Percentiles rank a stretch among this genome's conserved stretches.
Evolutionary conservation across 2,329 filamentous ascomycete genomes (phyloP).

Genomic region (Fusarium anguioides): DNA sequence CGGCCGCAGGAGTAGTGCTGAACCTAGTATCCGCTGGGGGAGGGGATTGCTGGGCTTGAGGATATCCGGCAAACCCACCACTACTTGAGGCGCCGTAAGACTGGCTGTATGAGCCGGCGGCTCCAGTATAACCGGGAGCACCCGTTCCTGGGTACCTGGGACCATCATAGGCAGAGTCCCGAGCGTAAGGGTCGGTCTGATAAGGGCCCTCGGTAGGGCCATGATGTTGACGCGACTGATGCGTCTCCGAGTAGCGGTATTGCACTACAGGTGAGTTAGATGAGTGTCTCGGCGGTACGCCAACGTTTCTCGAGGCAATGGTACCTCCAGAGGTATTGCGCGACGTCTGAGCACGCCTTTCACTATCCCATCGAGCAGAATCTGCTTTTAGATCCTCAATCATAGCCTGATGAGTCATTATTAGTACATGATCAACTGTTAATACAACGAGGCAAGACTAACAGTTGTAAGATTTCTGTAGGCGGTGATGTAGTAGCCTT

Average conservation of each 20-base stretch:
- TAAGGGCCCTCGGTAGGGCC: constrained; percentile 57
- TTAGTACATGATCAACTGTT: constrained; percentile 21
- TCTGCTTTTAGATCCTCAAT: constrained; percentile 72
- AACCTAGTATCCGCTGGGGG: constrained; percentile 51
- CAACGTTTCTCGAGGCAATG: constrained; percentile 63
- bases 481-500: constrained; percentile 81
- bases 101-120: constrained; percentile 51
- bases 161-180: constrained; percentile 56
- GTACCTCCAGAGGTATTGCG: constrained; percentile 69
- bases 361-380: constrained; percentile 70
- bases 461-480: constrained; percentile 84
- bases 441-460: constrained; percentile 51
- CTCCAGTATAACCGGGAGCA: constrained; percentile 61
- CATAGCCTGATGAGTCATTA: constrained; percentile 62
- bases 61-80: constrained; percentile 49
- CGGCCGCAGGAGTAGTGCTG: constrained; percentile 42
- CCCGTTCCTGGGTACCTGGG: constrained; percentile 64
- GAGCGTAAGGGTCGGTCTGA: constrained; percentile 51
- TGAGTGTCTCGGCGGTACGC: constrained; percentile 59
- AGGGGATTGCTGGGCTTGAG: constrained; percentile 49
- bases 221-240: constrained; percentile 60
- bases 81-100: constrained; percentile 48
- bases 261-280: constrained; percentile 71
- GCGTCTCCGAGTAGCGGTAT: constrained; percentile 66
- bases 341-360: constrained; percentile 66